Evolutionary conservation across 2,329 filamentous ascomycete genomes (phyloP), one percentile per base, ranked within the genome.

Genomic region (Neofusicoccum laricinum): DNA sequence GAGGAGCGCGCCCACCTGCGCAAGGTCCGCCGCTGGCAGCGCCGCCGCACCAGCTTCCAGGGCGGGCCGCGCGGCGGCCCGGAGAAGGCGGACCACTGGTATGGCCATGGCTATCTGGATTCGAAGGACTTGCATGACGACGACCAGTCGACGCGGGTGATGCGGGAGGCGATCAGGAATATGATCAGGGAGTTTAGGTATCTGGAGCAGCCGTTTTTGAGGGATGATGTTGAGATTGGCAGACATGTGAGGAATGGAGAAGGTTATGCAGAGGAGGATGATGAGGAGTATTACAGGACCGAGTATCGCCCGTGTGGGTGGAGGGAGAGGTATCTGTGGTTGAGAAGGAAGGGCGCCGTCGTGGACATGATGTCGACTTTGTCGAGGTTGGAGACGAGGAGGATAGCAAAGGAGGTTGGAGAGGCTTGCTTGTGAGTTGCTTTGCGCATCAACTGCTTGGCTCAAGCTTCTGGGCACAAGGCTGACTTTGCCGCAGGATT

Each of bases 201-300:
- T 1, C 64, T 80, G 4, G 78, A 81, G 67, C 65, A 68, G 53
- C 74, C 76, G 0, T 81, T 81, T 51, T 66, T 81, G 34, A 72
- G 45, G 15, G 62, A 64, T 34, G 67, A 43, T 53, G 68, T 66
- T 34, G 66, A 17, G 17, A 46, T 25, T 4, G n/a, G 34, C 61
- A 32, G 34, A 48, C 58, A 32, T 45, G 63, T 32, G 65, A 68
- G 50, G 66, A 71, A 64, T 32, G 62, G 62, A 6, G 62, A 64
- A 38, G 62, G 62, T 6, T 66, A 68, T 17, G 69, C 71, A 14
- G 70, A 75, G 3, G 68, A 71, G 5, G 75, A 75, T 0, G 72
- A 74, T n/a, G 70, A 71, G 10, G 74, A 75, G 36, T 66, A 71
- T 12, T 66, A 70, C 15, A 67, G 67, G 2, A 68, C 66, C 5